These are phyloP conservation scores for Cladosporium sp. DNA, from an alignment of 2,329 filamentous ascomycete genomes.

Conservation along the genomic window DNA sequence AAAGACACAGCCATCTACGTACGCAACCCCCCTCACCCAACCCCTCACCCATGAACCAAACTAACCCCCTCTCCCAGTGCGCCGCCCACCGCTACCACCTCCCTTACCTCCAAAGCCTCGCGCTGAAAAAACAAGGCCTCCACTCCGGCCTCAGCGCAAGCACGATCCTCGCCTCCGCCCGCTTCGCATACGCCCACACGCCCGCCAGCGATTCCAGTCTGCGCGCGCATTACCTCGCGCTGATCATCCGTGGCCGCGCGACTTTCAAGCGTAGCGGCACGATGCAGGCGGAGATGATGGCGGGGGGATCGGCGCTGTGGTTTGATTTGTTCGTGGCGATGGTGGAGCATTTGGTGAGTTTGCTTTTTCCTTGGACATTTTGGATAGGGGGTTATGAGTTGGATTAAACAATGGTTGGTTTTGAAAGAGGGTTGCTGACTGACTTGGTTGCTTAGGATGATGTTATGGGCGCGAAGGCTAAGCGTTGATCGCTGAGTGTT, in stretches of 20 bases:
- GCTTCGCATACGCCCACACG: conserved; percentile 84
- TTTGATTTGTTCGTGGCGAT: conserved; percentile 92
- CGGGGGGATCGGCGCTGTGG: conserved; percentile 72
- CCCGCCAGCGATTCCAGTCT: conserved; percentile 88
- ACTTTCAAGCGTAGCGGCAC: conserved; percentile 93
- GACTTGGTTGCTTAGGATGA: neutral
- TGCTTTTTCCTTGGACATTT: too few relatives aligned
- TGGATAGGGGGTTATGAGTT: too few relatives aligned
- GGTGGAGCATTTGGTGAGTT: conserved; percentile 78
- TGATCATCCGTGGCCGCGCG: conserved; percentile 81
- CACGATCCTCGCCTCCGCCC: conserved; percentile 81
- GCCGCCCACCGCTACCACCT: conserved; percentile 79
- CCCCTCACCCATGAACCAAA: conserved; percentile 16
- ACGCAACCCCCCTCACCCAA: conserved; percentile 29
- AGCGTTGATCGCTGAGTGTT: neutral
- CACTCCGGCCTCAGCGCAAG: conserved; percentile 78
- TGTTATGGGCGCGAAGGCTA: neutral
- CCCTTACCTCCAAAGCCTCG: conserved; percentile 76
- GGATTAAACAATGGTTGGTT: too few relatives aligned
- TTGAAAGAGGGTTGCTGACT: neutral
- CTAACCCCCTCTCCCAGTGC: conserved; percentile 44
- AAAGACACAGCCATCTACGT: conserved; percentile 84
- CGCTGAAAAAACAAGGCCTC: conserved; percentile 83
- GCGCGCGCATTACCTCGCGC: conserved; percentile 81
- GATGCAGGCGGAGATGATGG: conserved; percentile 93